These are phyloP conservation scores for Rhododendron griersonianum DNA, from an alignment of 148 eudicot species.

Conservation along the genomic window DNA sequence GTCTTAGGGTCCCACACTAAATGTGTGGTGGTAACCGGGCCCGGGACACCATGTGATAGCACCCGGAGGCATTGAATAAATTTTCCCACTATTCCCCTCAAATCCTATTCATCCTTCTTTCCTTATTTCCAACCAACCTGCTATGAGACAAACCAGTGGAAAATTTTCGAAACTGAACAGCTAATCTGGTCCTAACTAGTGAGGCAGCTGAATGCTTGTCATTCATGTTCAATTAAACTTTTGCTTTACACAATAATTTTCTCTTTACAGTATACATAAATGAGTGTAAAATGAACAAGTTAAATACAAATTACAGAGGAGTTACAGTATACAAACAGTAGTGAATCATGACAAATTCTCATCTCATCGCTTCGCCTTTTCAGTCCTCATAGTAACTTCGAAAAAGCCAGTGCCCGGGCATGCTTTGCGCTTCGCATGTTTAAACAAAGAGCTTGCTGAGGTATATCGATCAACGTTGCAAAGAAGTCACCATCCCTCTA, in stretches of 20 bases:
- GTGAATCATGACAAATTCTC: neutral
- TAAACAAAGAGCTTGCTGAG: slow-evolving; percentile 11
- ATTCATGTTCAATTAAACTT: too few species aligned
- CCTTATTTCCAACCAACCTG: neutral
- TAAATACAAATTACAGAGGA: neutral
- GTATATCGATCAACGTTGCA: neutral
- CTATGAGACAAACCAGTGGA: neutral
- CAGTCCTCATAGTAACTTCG: neutral
- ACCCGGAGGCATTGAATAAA: too few species aligned
- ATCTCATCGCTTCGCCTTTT: neutral
- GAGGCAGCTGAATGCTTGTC: neutral
- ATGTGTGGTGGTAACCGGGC: too few species aligned
- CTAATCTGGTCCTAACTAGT: neutral
- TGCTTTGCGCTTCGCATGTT: slow-evolving; percentile 7
- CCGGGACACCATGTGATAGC: too few species aligned
- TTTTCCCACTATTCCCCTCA: too few species aligned
- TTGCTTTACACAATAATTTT: neutral
- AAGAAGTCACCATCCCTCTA: slow-evolving; percentile 16
- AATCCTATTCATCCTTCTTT: too few species aligned
- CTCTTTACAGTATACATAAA: neutral
- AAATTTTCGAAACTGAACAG: neutral
- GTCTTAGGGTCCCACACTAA: too few species aligned
- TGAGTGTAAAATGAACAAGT: neutral
- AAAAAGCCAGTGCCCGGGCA: neutral
- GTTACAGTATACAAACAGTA: slow-evolving; percentile 1